Conservation (phyloP, 768 basidiomycete genomes). For the Trichaptum fuscoviolaceum region DNA sequence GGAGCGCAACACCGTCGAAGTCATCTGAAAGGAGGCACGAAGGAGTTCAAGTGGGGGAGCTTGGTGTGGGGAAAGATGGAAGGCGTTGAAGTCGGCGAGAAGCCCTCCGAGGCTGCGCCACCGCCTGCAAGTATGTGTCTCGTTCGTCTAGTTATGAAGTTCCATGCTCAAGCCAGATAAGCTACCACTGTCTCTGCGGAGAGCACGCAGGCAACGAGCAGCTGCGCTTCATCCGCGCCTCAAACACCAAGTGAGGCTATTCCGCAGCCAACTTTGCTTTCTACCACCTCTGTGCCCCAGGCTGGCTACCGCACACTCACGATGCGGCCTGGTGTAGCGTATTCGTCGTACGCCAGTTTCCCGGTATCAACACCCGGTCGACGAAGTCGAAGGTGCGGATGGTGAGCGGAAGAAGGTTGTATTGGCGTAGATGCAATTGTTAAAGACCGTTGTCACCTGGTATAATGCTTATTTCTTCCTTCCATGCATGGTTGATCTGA, state of each 20-base stretch:
- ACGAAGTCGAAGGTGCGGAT: slow-evolving; percentile 46
- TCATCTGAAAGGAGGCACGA: slow-evolving; percentile 73
- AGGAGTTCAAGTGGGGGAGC: slow-evolving; percentile 80
- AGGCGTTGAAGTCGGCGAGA: slow-evolving; percentile 61
- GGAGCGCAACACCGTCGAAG: slow-evolving; percentile 66
- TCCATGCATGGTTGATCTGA: slow-evolving; percentile 1
- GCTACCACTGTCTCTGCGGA: background rate
- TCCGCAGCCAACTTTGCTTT: background rate
- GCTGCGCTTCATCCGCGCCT: background rate
- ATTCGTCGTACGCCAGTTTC: too few species aligned
- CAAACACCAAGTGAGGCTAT: background rate
- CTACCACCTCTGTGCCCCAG: background rate
- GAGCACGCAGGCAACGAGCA: background rate
- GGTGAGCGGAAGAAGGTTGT: slow-evolving; percentile 47
- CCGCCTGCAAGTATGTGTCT: background rate
- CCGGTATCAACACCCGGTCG: slow-evolving; percentile 51
- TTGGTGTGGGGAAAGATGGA: slow-evolving; percentile 75
- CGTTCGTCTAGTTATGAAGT: background rate
- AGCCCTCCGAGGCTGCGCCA: slow-evolving; percentile 50
- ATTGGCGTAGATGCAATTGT: slow-evolving; percentile 87
- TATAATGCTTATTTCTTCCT: slow-evolving; percentile 31
- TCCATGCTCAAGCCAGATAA: background rate
- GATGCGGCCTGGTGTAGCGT: too few species aligned
- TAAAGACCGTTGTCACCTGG: slow-evolving; percentile 90
- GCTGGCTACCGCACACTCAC: background rate